These are phyloP conservation scores for Claviceps africana DNA, from an alignment of 2,329 filamentous ascomycete genomes.

Conservation along the genomic window DNA sequence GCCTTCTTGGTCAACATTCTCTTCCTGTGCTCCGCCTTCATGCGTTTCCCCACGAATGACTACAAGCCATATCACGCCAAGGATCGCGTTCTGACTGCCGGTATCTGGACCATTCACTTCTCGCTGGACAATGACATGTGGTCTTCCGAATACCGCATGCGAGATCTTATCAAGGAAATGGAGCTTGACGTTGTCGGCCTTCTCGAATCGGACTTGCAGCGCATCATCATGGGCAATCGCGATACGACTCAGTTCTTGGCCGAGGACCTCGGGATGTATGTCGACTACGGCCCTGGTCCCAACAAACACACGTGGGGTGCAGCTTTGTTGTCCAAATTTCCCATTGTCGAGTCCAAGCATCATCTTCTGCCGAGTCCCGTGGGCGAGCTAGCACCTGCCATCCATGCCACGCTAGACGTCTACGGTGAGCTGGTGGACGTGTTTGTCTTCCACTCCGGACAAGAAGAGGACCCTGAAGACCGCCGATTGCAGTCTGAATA, in stretches of 20 bases:
- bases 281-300: conserved; percentile 89
- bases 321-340: conserved; percentile 89
- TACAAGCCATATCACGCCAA: conserved; percentile 82
- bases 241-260: conserved; percentile 91
- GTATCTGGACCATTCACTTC: conserved; percentile 99
- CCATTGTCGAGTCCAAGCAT: conserved; percentile 92
- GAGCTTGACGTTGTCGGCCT: conserved; percentile 96
- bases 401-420: conserved; percentile 88
- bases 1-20: conserved; percentile 67
- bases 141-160: conserved; percentile 89
- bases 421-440: conserved; percentile 85
- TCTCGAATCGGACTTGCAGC: conserved; percentile 82
- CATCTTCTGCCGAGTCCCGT: conserved; percentile 88
- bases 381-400: conserved; percentile 87
- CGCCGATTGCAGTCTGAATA: conserved; percentile 77
- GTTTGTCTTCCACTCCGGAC: conserved; percentile 96
- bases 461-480: conserved; percentile 92
- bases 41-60: conserved; percentile 85
- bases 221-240: conserved; percentile 98
- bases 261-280: conserved; percentile 96
- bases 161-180: conserved; percentile 79
- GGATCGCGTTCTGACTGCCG: conserved; percentile 77
- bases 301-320: conserved; percentile 99
- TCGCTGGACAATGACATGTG: conserved; percentile 98
- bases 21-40: conserved; percentile 67